Base-by-base conservation (phyloP, 495 filamentous ascomycete species). In the Physcia stellaris region DNA sequence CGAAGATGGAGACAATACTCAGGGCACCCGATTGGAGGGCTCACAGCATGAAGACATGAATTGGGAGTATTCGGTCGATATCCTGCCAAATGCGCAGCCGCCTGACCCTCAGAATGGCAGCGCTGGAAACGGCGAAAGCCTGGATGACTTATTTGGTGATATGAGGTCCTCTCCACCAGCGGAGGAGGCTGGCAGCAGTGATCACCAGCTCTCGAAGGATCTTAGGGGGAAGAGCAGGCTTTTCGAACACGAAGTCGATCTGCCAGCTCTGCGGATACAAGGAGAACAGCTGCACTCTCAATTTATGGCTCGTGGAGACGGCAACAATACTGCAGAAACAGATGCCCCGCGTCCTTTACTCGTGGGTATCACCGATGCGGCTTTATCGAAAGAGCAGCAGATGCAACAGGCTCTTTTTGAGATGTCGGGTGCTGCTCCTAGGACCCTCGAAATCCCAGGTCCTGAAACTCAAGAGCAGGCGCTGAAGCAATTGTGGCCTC, bases 401-500 rank as follows among this genome's bases (percentile, higher is more conserved):
- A 54, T 68, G 15, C 68, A 73, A 42, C 64, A 68, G 38, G 55
- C 60, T 33, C 45, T 73, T 29, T 68, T 73, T 41, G 65, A 64
- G 16, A 65, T 67, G 58, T 70, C 68, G 15, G 39, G 42, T 9
- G 19, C 26, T 26, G 47, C 39, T 36, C 44, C 50, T 19, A 45
- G 45, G 17, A 61, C 58, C 4, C 56, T 53, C 16, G 62, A 67
- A 31, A 52, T 63, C 27, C 62, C 74, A 18, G 63, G 75, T 13
- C 69, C 75, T 3, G 68, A 83, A 56, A 77, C 70, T 36, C 54
- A 71, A 29, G 64, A 80, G 41, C 77, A 90, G 40, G 54, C 83
- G 29, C 56, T 94, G 26, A 71, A 75, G 32, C 66, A 72, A 12
- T 52, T 78, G 9, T 90, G 74, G 48, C 86, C 86, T 0, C 58